Evolutionary conservation across 2,329 filamentous ascomycete genomes (phyloP).

Genomic region (Zasmidium citrigriseum): DNA sequence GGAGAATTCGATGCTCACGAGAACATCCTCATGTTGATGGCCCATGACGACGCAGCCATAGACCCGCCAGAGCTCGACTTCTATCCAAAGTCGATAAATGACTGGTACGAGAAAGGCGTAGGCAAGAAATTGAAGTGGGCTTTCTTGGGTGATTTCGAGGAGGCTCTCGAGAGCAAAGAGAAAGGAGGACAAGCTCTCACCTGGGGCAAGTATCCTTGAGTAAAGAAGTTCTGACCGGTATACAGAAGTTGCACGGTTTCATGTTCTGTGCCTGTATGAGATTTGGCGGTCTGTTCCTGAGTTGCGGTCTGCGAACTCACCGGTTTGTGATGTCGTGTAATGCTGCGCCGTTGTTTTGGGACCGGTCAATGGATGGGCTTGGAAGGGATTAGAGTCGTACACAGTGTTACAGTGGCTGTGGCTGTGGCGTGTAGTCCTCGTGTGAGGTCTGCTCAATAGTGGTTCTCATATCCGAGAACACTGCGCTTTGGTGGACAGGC

Average conservation of each 20-base stretch:
- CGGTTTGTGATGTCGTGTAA: neutral
- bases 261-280: neutral
- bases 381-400: too few species aligned
- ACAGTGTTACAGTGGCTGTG: too few species aligned
- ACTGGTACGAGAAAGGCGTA: conserved; percentile 33
- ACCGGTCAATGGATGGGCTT: too few species aligned
- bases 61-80: conserved; percentile 35
- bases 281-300: neutral
- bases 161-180: conserved; percentile 39
- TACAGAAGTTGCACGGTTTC: neutral
- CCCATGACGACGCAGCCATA: conserved; percentile 34
- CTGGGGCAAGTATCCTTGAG: conserved; percentile 23
- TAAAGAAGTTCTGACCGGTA: too few species aligned
- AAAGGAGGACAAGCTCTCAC: conserved; percentile 23
- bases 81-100: conserved; percentile 42
- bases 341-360: neutral
- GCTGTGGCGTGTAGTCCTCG: too few species aligned
- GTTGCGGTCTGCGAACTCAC: neutral
- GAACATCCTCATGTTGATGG: conserved; percentile 34
- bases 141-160: conserved; percentile 54
- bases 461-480: too few species aligned
- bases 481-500: too few species aligned
- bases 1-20: conserved; percentile 37
- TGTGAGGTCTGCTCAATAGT: too few species aligned
- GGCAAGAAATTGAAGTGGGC: conserved; percentile 34